Conservation (phyloP, 805 yeast species). For the Metschnikowia cerradonensis region DNA sequence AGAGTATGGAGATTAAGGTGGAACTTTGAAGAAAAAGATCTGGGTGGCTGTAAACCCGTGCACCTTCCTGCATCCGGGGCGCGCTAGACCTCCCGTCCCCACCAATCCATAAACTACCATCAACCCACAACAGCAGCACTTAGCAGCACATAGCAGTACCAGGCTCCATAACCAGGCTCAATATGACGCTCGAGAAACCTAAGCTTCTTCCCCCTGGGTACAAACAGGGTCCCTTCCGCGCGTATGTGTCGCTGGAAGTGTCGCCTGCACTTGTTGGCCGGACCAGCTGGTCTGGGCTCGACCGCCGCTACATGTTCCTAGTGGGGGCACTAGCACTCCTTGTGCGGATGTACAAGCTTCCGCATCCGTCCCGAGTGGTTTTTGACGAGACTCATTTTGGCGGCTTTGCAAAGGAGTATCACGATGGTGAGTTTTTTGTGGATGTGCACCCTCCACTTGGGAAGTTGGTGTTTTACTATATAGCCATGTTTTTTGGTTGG, state of each 20-base stretch:
- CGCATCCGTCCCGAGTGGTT: slow-evolving; percentile 38
- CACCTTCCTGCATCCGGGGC: no score
- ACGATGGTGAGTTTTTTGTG: slow-evolving; percentile 57
- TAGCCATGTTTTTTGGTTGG: slow-evolving; percentile 51
- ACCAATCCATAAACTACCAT: no score
- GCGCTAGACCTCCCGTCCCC: no score
- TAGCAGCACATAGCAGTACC: no score
- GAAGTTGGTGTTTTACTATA: slow-evolving; percentile 52
- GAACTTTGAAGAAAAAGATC: no score
- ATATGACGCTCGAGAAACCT: slow-evolving; percentile 4
- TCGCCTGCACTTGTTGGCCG: slow-evolving; percentile 14
- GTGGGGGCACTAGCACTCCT: slow-evolving; percentile 19
- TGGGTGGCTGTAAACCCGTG: no score
- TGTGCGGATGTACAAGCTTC: slow-evolving; percentile 31
- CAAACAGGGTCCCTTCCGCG: slow-evolving; percentile 28
- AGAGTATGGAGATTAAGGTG: no score
- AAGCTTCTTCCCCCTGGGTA: slow-evolving; percentile 22
- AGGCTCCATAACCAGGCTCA: neutral
- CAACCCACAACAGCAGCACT: no score
- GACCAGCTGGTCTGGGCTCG: slow-evolving; percentile 16
- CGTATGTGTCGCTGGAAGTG: slow-evolving; percentile 25
- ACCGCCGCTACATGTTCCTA: slow-evolving; percentile 3
- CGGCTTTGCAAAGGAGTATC: slow-evolving; percentile 40
- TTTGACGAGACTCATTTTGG: slow-evolving; percentile 47
- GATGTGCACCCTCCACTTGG: slow-evolving; percentile 75